A percentile compares a stretch with the other conserved stretches of the same genome.
Conservation (phyloP, 208 protist species). For the Acanthamoeba sp. region DNA sequence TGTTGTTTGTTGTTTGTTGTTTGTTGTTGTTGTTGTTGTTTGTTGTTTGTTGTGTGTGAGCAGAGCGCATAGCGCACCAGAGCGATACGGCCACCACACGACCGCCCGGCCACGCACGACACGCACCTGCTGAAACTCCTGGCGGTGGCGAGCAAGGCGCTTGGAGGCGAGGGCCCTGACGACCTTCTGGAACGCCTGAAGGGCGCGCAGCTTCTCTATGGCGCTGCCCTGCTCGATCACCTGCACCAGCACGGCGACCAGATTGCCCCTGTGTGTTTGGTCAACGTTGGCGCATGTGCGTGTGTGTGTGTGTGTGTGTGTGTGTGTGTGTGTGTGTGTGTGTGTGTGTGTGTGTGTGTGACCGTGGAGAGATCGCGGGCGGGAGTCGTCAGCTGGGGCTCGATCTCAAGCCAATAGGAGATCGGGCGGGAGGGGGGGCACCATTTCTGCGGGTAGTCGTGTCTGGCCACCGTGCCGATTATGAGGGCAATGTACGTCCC, state of each 20-base stretch:
- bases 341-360: too few relatives aligned
- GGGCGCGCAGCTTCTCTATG: constrained; percentile 18
- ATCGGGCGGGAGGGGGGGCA: not conserved
- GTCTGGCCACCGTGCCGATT: constrained; percentile 53
- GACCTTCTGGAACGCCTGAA: constrained; percentile 60
- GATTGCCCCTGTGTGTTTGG: too few relatives aligned
- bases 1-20: not conserved
- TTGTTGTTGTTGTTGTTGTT: too few relatives aligned
- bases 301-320: too few relatives aligned
- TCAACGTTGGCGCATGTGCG: too few relatives aligned
- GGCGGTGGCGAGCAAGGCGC: constrained; percentile 38
- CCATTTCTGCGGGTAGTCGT: constrained; percentile 73
- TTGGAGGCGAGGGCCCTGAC: constrained; percentile 61
- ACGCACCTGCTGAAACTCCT: constrained; percentile 59
- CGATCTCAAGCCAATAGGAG: too few relatives aligned
- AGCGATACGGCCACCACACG: not conserved
- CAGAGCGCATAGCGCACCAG: not conserved
- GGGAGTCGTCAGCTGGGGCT: too few relatives aligned
- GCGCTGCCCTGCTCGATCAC: constrained; percentile 40
- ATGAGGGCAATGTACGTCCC: constrained; percentile 38
- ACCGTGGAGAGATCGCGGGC: too few relatives aligned
- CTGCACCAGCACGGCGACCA: constrained; percentile 55
- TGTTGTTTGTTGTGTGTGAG: too few relatives aligned
- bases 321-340: too few relatives aligned
- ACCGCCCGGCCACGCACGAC: not conserved